Evolutionary conservation across 208 protist species (phyloP).

Genomic region (Acanthamoeba sp.): DNA sequence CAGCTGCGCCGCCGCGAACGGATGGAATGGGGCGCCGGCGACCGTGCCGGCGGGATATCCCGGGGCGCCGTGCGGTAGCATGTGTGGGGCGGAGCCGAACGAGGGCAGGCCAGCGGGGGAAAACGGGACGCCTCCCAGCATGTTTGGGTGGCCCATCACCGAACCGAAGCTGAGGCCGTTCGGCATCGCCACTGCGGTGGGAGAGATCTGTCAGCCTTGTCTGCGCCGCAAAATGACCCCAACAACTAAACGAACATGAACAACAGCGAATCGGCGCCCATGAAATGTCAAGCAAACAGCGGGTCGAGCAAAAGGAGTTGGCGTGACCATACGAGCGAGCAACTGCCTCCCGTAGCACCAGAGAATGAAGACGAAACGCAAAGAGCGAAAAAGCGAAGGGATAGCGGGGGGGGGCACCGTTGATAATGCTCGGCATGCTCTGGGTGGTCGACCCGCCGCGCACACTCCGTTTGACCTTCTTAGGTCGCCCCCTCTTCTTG

Average conservation of each 20-base stretch:
- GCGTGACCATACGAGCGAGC: no score
- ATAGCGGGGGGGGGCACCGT: background rate
- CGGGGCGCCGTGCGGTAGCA: background rate
- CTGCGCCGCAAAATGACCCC: no score
- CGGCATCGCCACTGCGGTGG: slow-evolving; percentile 23
- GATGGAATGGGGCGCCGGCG: background rate
- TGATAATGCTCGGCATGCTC: slow-evolving; percentile 18
- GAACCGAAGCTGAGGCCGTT: background rate
- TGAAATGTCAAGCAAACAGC: no score
- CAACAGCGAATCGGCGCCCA: background rate
- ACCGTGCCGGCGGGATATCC: no score
- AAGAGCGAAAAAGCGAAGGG: background rate
- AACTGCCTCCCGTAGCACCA: no score
- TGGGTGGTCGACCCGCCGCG: background rate
- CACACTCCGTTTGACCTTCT: background rate
- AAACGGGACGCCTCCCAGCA: background rate
- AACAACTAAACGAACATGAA: background rate
- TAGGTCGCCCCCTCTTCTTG: slow-evolving; percentile 63
- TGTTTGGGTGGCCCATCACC: background rate
- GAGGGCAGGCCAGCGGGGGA: background rate
- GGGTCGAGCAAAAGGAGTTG: no score
- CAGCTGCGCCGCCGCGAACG: background rate
- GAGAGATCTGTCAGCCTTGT: no score
- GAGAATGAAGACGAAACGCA: no score
- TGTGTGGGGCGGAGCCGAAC: background rate